Base-by-base conservation (phyloP, 768 basidiomycete species). In the Podaxis carcinomalis region DNA sequence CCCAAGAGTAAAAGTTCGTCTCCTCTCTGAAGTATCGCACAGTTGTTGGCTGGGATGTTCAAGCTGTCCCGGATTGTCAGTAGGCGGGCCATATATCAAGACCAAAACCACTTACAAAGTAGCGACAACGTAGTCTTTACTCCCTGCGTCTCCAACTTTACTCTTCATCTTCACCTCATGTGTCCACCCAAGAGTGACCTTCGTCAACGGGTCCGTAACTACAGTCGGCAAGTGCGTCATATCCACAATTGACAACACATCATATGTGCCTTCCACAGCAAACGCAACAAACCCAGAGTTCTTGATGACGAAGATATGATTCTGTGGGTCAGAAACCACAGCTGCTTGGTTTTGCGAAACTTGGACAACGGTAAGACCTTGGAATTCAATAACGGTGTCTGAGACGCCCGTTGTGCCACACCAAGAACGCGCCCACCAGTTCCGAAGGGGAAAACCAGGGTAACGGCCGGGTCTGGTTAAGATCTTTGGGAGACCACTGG, bases 371-470 rank as follows among this genome's bases (percentile, higher is more conserved):
- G 88, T 91, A 62, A 93, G 74, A 53, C 92, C 92, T 52, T 85
- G 80, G 70, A 92, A 92, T 64, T 88, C 84, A 51, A 93, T 87
- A 23, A 90, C 89, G 1, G 91, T 88, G 66, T 93, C 91, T 10
- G 90, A 91, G 49, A 92, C 89, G 67, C 89, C 89, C 68, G 80
- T 81, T 2, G 83, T 86, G 16, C 90, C 92, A 56, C 72, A 69
- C 83, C 85, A 93, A n/a, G 77, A 69, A 14, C 92, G 80, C 3
- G 90, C 90, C 89, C 90, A 92, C 91, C 91, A 92, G 63, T 92
- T 92, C 2, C 89, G 78, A 51, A 90, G 75, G 10, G 90, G 90
- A 70, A 86, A 86, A 0, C 80, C 77, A 21, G 92, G 90, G 66
- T 93, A 93, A 7, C 89, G 86, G 32, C 92, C 92, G 3, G 92